Base-by-base conservation (phyloP, 305 asterid genomes). In the Fraxinus sp. region DNA sequence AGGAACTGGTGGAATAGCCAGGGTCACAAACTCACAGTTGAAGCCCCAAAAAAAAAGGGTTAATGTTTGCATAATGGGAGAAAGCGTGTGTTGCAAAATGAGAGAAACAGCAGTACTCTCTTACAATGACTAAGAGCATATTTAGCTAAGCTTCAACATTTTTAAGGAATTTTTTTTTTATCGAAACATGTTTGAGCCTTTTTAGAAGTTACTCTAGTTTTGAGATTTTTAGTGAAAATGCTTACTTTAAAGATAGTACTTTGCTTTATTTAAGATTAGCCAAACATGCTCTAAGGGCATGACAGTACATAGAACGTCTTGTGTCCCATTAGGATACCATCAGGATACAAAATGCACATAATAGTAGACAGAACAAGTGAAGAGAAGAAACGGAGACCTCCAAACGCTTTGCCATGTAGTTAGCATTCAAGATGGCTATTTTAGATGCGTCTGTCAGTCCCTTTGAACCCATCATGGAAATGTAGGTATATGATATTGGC, bases 391-490 rank as follows among this genome's bases (percentile, higher is more conserved):
- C 52, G 81, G 35, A 64, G 81, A 90, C 92, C 91, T 90, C 91
- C 62, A 90, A 71, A 71, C 92, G 91, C 80, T 87, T 90, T 7
- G 91, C 90, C 91, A 90, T 90, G 86, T 90, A 90, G 85, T 90
- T 90, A 9, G 92, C 92, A 62, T 87, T 90, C 83, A 90, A 80
- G 82, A 90, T 90, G 73, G 92, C 92, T 14, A 88, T 85, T 86
- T 88, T 88, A 79, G 92, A 88, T 62, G 92, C 92, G 3, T 88
- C 89, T 37, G 90, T 88, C 84, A 90, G 90, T 75, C 92, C 92
- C 83, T 87, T 79, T 14, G 92, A 88, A 11, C 92, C 92, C 92
- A 90, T 90, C 92, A 90, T 90, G 24, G 90, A 87, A 46, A 88
- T 90, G 81, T 88, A 90, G 57, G 90, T 85, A 75, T 90, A 90